phyloP scores from a whole-genome alignment of 805 yeast species.

The Candida yuanshanica region DNA sequence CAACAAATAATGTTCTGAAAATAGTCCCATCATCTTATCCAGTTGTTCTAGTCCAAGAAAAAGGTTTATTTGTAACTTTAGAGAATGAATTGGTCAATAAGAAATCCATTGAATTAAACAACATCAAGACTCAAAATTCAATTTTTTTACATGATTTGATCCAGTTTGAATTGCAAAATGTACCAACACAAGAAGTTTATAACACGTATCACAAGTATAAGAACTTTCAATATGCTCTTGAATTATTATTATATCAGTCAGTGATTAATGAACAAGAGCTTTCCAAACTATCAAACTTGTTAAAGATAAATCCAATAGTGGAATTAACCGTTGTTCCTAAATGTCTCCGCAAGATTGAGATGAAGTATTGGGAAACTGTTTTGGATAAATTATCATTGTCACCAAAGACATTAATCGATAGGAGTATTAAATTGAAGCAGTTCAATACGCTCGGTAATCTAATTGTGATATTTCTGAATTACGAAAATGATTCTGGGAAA shows the following conservation, averaged over 20 bases:
- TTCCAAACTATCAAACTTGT: constrained; percentile 12
- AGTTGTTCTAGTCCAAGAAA: constrained; percentile 17
- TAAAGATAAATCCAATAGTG: constrained; percentile 18
- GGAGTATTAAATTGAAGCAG: constrained; percentile 33
- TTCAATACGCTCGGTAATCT: constrained; percentile 42
- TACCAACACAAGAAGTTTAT: constrained; percentile 7
- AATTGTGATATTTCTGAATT: constrained; percentile 42
- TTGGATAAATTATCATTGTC: constrained; percentile 33
- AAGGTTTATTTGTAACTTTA: constrained; percentile 37
- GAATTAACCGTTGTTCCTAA: constrained; percentile 35
- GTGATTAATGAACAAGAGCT: constrained; percentile 17
- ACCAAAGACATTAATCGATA: constrained; percentile 37
- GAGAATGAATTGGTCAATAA: constrained; percentile 29
- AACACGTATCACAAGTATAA: constrained; percentile 28
- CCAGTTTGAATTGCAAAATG: constrained; percentile 33
- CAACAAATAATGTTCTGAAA: constrained; percentile 20
- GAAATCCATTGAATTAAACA: constrained; percentile 29
- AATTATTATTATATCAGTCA: constrained; percentile 36
- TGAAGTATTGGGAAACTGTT: constrained; percentile 33
- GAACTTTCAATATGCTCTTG: constrained; percentile 39
- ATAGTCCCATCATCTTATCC: constrained; percentile 26
- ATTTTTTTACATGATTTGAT: constrained; percentile 41
- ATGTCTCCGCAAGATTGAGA: constrained; percentile 48
- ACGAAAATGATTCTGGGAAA: constrained; percentile 9
- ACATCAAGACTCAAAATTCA: constrained; percentile 31